These are phyloP conservation scores for Pythium phragmiticola DNA, from an alignment of 352 stramenopile species.

Conservation along the genomic window DNA sequence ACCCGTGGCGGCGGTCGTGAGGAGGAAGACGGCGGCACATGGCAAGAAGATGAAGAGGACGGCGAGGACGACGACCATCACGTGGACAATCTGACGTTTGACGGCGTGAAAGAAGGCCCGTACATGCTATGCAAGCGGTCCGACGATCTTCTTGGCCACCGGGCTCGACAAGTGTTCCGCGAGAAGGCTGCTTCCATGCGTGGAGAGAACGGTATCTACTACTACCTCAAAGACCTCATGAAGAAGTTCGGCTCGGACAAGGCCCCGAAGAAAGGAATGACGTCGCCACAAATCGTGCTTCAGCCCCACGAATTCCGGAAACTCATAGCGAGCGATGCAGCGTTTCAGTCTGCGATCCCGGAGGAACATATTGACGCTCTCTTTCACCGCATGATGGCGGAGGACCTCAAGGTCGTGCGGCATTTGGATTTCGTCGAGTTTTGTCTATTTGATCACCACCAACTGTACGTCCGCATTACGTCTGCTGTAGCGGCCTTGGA, in stretches of 20 bases:
- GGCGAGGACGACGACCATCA: constrained; percentile 46
- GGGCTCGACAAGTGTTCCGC: constrained; percentile 78
- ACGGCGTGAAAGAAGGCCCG: constrained; percentile 69
- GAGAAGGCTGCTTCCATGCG: constrained; percentile 81
- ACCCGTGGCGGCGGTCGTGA: neutral
- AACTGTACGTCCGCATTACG: constrained; percentile 45
- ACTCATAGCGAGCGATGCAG: constrained; percentile 73
- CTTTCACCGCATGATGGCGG: constrained; percentile 67
- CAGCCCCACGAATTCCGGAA: constrained; percentile 76
- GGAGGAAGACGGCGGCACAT: constrained; percentile 3
- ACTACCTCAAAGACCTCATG: constrained; percentile 85
- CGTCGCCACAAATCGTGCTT: constrained; percentile 45
- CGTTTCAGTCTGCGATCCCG: constrained; percentile 67
- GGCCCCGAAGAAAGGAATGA: constrained; percentile 37
- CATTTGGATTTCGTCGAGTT: constrained; percentile 82
- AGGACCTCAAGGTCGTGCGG: constrained; percentile 51
- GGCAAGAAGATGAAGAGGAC: constrained; percentile 4
- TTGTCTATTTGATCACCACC: constrained; percentile 74
- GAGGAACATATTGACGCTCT: constrained; percentile 72
- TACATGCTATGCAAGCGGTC: constrained; percentile 87
- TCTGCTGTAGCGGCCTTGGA: neutral
- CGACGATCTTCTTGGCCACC: constrained; percentile 78
- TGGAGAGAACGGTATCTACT: constrained; percentile 82
- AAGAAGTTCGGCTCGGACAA: constrained; percentile 53
- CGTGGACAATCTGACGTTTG: constrained; percentile 67